Evolutionary conservation across 306 rosid genomes (phyloP).

Genomic region (Trifolium subterraneum): DNA sequence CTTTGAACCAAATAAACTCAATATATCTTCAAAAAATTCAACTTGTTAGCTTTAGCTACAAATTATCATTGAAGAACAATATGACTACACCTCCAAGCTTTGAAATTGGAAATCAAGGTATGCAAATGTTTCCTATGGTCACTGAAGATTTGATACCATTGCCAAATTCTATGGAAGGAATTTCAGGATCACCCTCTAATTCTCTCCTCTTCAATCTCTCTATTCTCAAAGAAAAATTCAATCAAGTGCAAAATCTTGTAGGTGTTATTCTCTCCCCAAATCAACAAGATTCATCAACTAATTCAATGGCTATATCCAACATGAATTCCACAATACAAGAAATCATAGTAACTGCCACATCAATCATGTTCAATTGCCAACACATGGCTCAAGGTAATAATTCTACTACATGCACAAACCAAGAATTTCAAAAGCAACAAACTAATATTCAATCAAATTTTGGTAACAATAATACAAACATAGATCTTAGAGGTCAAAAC

Average conservation of each 20-base stretch:
- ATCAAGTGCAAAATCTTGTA: conserved; percentile 61
- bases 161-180: conserved; percentile 39
- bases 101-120: conserved; percentile 42
- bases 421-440: not conserved
- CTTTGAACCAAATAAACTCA: conserved; percentile 12
- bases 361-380: conserved; percentile 80
- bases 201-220: conserved; percentile 75
- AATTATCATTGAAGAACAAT: conserved; percentile 43
- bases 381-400: conserved; percentile 56
- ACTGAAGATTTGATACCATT: conserved; percentile 39
- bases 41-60: not conserved
- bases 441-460: conserved; percentile 7
- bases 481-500: conserved; percentile 40
- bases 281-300: conserved; percentile 40
- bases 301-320: conserved; percentile 55
- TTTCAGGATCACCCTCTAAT: conserved; percentile 44
- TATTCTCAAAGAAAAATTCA: conserved; percentile 67
- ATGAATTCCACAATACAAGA: conserved; percentile 73
- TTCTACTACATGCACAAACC: conserved; percentile 16
- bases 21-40: not conserved
- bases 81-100: conserved; percentile 37
- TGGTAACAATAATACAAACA: not conserved
- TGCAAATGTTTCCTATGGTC: conserved; percentile 40
- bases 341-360: conserved; percentile 68
- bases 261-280: conserved; percentile 57